These are phyloP conservation scores for Deinandra increscens DNA, from an alignment of 129 eudicot genomes.

Conservation along the genomic window DNA sequence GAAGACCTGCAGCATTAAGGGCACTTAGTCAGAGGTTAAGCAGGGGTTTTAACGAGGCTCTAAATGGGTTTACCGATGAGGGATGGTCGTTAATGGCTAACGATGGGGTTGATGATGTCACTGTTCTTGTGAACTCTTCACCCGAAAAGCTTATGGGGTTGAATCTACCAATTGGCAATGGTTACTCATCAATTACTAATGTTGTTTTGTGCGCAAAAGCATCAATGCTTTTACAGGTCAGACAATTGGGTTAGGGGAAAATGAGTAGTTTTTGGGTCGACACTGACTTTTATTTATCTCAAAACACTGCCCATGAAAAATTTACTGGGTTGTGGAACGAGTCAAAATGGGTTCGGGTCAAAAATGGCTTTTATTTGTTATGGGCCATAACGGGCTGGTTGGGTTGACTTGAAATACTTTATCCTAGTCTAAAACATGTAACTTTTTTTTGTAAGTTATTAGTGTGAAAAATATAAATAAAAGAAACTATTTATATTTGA, in stretches of 20 bases:
- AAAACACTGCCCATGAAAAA: no score
- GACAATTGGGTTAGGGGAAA: neutral
- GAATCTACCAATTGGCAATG: slow-evolving; percentile 57
- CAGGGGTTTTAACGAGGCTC: slow-evolving; percentile 94
- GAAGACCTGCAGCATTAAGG: slow-evolving; percentile 48
- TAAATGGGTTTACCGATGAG: slow-evolving; percentile 77
- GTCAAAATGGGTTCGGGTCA: neutral
- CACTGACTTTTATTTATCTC: neutral
- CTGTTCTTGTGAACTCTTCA: slow-evolving; percentile 79
- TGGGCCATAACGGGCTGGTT: no score
- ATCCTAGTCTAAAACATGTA: neutral
- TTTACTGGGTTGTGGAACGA: neutral
- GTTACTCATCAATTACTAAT: slow-evolving; percentile 63
- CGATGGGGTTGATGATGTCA: slow-evolving; percentile 87
- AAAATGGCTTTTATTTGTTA: no score
- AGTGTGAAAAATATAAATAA: no score
- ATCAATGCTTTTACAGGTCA: slow-evolving; percentile 95
- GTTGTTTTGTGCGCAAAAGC: slow-evolving; percentile 84
- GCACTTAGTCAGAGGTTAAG: slow-evolving; percentile 51
- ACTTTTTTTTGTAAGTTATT: neutral
- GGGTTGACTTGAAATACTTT: neutral
- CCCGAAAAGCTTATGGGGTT: slow-evolving; percentile 85
- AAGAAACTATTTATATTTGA: neutral
- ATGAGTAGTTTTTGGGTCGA: neutral
- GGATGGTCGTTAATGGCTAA: slow-evolving; percentile 89